Conservation (phyloP, 2,329 filamentous ascomycete species). For the Emmonsia crescens region DNA sequence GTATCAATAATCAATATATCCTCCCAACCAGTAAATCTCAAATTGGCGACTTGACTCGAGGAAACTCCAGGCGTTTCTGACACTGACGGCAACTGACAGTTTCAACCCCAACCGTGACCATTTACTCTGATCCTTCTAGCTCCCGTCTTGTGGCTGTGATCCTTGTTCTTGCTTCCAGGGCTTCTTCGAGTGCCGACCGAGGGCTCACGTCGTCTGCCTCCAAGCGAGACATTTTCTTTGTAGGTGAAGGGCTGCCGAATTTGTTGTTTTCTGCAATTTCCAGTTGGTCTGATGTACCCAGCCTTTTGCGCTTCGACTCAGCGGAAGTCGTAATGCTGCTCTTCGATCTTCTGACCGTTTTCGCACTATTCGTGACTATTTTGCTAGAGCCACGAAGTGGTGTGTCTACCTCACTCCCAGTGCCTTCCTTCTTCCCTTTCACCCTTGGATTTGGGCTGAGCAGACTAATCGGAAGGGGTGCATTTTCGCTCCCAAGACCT, state of each 20-base stretch:
- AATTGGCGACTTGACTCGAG: background rate
- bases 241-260: constrained; percentile 7
- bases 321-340: constrained; percentile 9
- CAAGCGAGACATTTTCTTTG: constrained; percentile 15
- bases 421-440: constrained; percentile 25
- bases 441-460: constrained; percentile 24
- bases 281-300: constrained; percentile 7
- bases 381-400: background rate
- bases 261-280: constrained; percentile 4
- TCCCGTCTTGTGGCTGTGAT: constrained; percentile 2
- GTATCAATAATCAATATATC: background rate
- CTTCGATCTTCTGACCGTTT: background rate
- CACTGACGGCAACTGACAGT: background rate
- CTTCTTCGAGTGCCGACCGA: constrained; percentile 13
- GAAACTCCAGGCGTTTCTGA: background rate
- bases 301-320: constrained; percentile 19
- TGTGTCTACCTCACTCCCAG: constrained; percentile 1
- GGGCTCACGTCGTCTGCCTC: constrained; percentile 10
- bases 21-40: background rate
- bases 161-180: constrained; percentile 13
- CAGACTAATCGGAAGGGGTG: constrained; percentile 17
- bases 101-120: background rate
- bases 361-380: background rate
- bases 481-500: constrained; percentile 12
- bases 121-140: background rate